Base-by-base conservation (phyloP, 352 stramenopile genomes). In the Globisporangium megalacanthum region DNA sequence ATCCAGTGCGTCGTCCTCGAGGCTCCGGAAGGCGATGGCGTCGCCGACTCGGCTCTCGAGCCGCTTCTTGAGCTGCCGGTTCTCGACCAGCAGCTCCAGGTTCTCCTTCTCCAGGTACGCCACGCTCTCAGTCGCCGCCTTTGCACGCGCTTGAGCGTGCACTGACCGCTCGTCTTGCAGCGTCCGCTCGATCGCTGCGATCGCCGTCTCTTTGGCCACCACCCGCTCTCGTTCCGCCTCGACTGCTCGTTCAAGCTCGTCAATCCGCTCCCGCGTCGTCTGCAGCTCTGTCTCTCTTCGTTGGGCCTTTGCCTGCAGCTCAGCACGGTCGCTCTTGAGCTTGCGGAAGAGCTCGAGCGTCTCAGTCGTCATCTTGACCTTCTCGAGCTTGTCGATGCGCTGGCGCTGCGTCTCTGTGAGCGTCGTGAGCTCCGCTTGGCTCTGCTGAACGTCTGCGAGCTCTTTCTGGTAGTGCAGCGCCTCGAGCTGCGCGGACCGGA, bases 341-440 rank as follows among this genome's bases (percentile, higher is more conserved):
- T 77, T 86, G 4, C 70, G 78, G 66, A 89, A 92, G 45, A 89
- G 48, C 46, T 87, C 72, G 25, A 88, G 64, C 20, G 68, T 88
- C 36, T 87, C 79, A 0, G 67, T 89, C 8, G 81, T 92, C 81
- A 92, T 92, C 66, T 92, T 92, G 19, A 89, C 79, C 62, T 87
- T 83, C 37, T 92, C 81, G 37, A 92, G 70, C 62, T 89, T 89
- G 41, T 86, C 77, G 29, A 92, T 86, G 46, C 81, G 79, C 50
- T 70, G 62, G 36, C 76, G 75, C 55, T 92, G 81, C 10, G 71
- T 74, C 41, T 77, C 74, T 0, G 83, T 54, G 41, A 85, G 56
- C 39, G 72, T 61, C 14, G 79, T 68, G 55, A 84, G 60, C 14
- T 68, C 62, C 47, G 86, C 73, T 46, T 81, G 78, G 15, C 63